Conservation (phyloP, 768 basidiomycete species). For the Symmetrospora coprosmae region DNA sequence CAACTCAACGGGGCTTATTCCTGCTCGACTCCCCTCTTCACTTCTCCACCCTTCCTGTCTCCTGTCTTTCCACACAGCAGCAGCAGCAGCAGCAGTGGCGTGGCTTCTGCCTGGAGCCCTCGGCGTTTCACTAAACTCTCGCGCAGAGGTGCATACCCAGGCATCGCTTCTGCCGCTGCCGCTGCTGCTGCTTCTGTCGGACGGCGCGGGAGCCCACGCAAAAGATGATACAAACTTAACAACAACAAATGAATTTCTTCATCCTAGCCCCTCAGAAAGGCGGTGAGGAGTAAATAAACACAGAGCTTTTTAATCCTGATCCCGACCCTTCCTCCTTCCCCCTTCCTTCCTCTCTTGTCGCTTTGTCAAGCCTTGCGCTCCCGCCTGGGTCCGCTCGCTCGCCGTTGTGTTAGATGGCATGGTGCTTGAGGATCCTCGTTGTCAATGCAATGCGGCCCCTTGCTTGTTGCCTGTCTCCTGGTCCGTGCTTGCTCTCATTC, state of each 20-base stretch:
- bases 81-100: background rate
- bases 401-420: too few species aligned
- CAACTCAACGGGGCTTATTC: conserved; percentile 19
- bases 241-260: conserved; percentile 20
- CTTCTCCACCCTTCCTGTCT: background rate
- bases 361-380: too few species aligned
- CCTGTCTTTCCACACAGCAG: background rate
- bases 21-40: conserved; percentile 1
- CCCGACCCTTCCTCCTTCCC: background rate
- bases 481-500: too few species aligned
- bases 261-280: background rate
- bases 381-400: too few species aligned
- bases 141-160: background rate
- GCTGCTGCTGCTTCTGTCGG: too few species aligned
- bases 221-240: conserved; percentile 10
- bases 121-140: background rate
- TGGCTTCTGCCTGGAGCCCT: background rate
- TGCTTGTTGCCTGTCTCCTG: too few species aligned
- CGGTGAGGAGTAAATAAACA: background rate
- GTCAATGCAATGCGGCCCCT: too few species aligned
- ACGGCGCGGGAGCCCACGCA: too few species aligned
- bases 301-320: conserved; percentile 17
- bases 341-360: background rate
- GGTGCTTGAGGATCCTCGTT: too few species aligned
- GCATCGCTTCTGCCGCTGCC: too few species aligned